Evolutionary conservation across 441 rosid genomes (phyloP).

Genomic region (Pelargonium australe): DNA sequence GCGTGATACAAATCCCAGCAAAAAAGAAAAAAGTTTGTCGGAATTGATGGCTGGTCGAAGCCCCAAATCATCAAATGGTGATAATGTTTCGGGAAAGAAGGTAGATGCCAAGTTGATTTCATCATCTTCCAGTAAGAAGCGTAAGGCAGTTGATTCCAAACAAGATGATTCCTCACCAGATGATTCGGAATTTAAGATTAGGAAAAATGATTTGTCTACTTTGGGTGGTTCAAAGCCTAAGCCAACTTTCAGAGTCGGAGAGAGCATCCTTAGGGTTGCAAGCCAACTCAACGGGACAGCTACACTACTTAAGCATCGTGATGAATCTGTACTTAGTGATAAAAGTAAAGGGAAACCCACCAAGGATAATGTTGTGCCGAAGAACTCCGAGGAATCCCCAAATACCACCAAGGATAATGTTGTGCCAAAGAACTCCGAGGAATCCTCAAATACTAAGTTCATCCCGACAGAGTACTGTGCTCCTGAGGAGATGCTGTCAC

Average conservation of each 20-base stretch:
- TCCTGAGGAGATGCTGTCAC: conserved; percentile 33
- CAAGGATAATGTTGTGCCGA: conserved; percentile 10
- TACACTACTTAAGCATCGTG: conserved; percentile 30
- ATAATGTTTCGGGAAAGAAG: conserved; percentile 26
- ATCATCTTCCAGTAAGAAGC: conserved; percentile 49
- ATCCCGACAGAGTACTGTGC: conserved; percentile 23
- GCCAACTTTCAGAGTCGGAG: conserved; percentile 51
- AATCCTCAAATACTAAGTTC: conserved; percentile 21
- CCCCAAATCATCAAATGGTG: conserved; percentile 10
- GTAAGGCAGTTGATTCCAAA: conserved; percentile 31
- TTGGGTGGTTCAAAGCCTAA: conserved; percentile 19
- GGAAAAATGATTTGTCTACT: conserved; percentile 23
- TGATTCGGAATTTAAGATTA: conserved; percentile 27
- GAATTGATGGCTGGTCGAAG: conserved; percentile 45
- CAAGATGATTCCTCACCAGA: conserved; percentile 7
- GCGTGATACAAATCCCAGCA: conserved; percentile 22
- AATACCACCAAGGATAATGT: conserved; percentile 3
- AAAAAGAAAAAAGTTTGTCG: conserved; percentile 63
- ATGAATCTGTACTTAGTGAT: conserved; percentile 4
- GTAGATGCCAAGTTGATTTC: conserved; percentile 37
- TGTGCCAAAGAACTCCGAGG: conserved; percentile 16
- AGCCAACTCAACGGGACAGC: conserved; percentile 45
- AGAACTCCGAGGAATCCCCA: conserved; percentile 21
- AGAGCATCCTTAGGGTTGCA: conserved; percentile 56
- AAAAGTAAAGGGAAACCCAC: conserved; percentile 3